Percentiles rank a stretch among this genome's conserved stretches.
phyloP scores from a whole-genome alignment of 768 basidiomycete species.

The Naematelia aurantialba region DNA sequence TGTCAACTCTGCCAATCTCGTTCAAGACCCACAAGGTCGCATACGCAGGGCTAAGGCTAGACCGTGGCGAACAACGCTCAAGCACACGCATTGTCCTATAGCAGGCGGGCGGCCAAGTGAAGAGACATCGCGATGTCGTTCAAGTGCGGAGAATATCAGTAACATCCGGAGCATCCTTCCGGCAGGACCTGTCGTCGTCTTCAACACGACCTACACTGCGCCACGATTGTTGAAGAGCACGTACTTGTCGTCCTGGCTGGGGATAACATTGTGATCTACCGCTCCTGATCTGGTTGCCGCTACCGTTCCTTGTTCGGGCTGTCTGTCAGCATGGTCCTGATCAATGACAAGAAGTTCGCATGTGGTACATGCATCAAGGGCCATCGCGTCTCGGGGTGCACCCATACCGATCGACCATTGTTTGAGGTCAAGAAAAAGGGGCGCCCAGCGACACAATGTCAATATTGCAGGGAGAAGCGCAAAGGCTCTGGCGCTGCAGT shows the following conservation, averaged over 20 bases:
- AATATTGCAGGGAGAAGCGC: constrained; percentile 73
- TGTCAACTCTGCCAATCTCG: no score
- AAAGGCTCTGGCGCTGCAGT: constrained; percentile 52
- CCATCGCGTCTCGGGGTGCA: constrained; percentile 83
- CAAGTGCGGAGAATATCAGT: neutral
- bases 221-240: neutral
- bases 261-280: neutral
- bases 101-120: no score
- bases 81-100: no score
- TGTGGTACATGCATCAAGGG: constrained; percentile 94
- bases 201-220: neutral
- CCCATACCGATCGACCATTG: constrained; percentile 80
- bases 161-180: neutral
- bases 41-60: no score
- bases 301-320: neutral
- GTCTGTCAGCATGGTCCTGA: constrained; percentile 37
- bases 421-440: constrained; percentile 93
- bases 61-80: no score
- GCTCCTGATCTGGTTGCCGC: neutral
- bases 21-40: no score
- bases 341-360: constrained; percentile 47
- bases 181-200: neutral
- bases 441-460: constrained; percentile 83
- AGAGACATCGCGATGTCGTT: neutral
- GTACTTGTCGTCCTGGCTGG: neutral